Base-by-base conservation (phyloP, 2,329 filamentous ascomycete genomes). In the Venturia asperata region DNA sequence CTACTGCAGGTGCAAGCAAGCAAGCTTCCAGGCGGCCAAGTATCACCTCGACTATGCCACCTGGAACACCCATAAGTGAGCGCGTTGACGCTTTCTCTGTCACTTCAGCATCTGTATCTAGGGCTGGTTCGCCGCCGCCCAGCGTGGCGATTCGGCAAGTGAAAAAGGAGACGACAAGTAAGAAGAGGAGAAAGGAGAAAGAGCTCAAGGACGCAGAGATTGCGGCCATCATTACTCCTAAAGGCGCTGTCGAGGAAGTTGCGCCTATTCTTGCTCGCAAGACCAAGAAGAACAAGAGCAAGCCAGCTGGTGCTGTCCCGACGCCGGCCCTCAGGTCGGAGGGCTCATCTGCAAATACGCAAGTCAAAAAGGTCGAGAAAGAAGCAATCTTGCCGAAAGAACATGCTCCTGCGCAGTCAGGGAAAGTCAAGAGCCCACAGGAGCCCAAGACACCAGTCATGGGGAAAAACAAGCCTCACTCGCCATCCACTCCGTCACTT, bases 201-300 rank as follows among this genome's bases (percentile, higher is more conserved):
- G 87, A 76, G 66, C 72, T 15, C 74, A 86, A 89, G 65, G 82
- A 81, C 42, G 81, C 86, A 67, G 77, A 76, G 3, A 65, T 64
- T 42, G 60, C 65, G n/a, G 63, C 66, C 19, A 61, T 58, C 17
- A 68, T 68, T 5, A 68, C 68, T 19, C 66, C 71, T 19, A 75
- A 76, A 30, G 75, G 76, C 3, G 70, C 77, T 0, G 71, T 74
- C 10, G 82, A 85, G 67, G 84, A 85, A 68, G 79, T 83, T 69
- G 90, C 86, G 9, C 90, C 91, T 0, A 88, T 95, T 49, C 74
- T 91, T 61, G 89, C 89, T 42, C 85, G 90, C 63, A 92, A 92
- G 80, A 93, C 91, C 80, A 94, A 93, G 77, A 85, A 90, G 73
- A 92, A 90, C 80, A 93, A 91, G 76, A 73, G 70, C 66, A 74